phyloP scores from a whole-genome alignment of 306 rosid genomes.

The Herpetospermum pedunculosum region DNA sequence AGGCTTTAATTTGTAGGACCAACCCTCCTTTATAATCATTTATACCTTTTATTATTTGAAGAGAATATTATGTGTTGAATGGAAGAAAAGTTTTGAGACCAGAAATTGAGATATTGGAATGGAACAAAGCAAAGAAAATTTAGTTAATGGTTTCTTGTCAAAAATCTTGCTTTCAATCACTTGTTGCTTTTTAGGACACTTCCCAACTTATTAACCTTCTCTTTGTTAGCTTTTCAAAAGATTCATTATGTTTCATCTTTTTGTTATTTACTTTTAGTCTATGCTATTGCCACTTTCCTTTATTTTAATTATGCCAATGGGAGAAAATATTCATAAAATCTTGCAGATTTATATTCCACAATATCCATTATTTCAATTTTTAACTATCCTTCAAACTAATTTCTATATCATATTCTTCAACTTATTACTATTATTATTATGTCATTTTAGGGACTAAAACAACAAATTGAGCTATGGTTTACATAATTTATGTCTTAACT shows the following conservation, averaged over 20 bases:
- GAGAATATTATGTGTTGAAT: slow-evolving; percentile 68
- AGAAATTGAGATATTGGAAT: slow-evolving; percentile 36
- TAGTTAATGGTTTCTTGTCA: slow-evolving; percentile 82
- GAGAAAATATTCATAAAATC: slow-evolving; percentile 5
- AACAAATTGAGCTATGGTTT: too few relatives aligned
- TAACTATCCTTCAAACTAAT: neutral
- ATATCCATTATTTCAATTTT: neutral
- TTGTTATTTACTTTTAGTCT: slow-evolving; percentile 22
- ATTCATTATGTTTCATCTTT: slow-evolving; percentile 73
- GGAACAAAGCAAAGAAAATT: slow-evolving; percentile 55
- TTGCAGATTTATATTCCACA: neutral
- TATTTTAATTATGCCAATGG: neutral
- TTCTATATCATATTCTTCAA: too few relatives aligned
- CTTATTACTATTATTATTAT: too few relatives aligned
- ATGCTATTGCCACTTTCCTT: slow-evolving; percentile 4
- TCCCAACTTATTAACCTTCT: slow-evolving; percentile 28
- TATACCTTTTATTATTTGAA: slow-evolving; percentile 43
- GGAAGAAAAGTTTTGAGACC: slow-evolving; percentile 46
- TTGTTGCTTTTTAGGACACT: slow-evolving; percentile 59
- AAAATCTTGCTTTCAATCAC: slow-evolving; percentile 75
- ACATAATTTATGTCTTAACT: too few relatives aligned
- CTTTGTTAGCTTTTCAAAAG: slow-evolving; percentile 46
- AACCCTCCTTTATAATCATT: slow-evolving; percentile 34
- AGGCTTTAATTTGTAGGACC: slow-evolving; percentile 34
- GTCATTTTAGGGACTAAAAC: too few relatives aligned